Evolutionary conservation across 164 flowering plant species (phyloP), one percentile per base, ranked within the genome.

Genomic region (Annona squamosa): DNA sequence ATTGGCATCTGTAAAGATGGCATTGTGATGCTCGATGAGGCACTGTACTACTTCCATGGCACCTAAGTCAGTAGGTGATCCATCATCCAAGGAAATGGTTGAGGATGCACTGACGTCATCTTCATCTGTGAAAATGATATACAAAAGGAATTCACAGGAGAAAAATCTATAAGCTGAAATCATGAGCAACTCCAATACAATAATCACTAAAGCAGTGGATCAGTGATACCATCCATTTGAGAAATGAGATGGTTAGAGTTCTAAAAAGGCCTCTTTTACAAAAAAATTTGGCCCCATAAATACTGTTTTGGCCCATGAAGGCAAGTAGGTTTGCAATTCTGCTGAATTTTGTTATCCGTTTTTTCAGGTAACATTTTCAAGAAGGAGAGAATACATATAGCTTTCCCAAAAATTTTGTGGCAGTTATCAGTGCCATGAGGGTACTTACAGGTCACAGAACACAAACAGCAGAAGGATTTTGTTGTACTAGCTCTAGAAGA

Each of bases 31-130:
- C 77, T 90, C 89, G 18, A 90, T 87, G 69, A 94, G 87, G 81
- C 96, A 88, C 79, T 88, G 94, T 19, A 94, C 77, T 65, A 84
- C 97, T 82, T 94, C 98, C 16, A 94, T 85, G 16, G 94, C 93
- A 79, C 84, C 85, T 66, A 81, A 89, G 78, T 92, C 98, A 13
- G 92, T 74, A 1, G 89, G 88, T 66, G 73, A 46, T 26, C 89
- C 94, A 68, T 91, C 98, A 74, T 94, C 96, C 86, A 94, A 81
- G 10, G 98, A 88, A 77, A 93, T 90, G 12, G 80, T 73, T 37
- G 98, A 86, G 68, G 96, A 88, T 48, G 86, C 89, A 80, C 83
- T 90, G 2, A 70, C 52, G 71, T 89, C 91, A 45, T 80, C 83
- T 41, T 86, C 94, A 59, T 89, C 97, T 92, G 88, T 37, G 45